Evolutionary conservation across 768 basidiomycete genomes (phyloP).

Genomic region (Boletus sp.): DNA sequence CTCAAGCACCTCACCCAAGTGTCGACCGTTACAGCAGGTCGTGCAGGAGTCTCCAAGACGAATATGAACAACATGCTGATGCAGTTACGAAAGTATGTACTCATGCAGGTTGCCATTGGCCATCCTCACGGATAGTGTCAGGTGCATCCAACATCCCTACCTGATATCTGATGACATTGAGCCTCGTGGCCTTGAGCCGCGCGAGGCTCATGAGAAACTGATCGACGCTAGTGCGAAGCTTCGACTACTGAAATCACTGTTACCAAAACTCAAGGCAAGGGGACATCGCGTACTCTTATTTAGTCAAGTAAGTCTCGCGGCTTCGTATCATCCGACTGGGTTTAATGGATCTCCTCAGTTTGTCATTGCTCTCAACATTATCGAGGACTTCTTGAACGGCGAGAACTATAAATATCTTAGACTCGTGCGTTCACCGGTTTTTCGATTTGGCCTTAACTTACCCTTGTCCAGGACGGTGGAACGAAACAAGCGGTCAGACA

Average conservation of each 20-base stretch:
- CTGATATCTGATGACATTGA: constrained; percentile 80
- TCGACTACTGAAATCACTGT: constrained; percentile 66
- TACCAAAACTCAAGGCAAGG: constrained; percentile 80
- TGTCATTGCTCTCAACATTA: constrained; percentile 77
- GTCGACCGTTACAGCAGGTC: constrained; percentile 32
- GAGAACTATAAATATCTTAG: constrained; percentile 80
- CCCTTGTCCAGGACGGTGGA: constrained; percentile 69
- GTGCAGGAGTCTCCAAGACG: constrained; percentile 40
- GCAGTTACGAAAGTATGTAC: constrained; percentile 78
- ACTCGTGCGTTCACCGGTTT: constrained; percentile 46
- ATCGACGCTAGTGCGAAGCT: constrained; percentile 87
- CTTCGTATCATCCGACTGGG: background rate
- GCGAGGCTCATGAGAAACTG: constrained; percentile 73
- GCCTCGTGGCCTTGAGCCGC: constrained; percentile 52
- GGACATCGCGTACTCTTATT: constrained; percentile 91
- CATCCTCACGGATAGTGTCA: constrained; percentile 27
- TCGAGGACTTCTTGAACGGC: constrained; percentile 86
- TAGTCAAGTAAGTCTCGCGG: constrained; percentile 64
- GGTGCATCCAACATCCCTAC: constrained; percentile 92
- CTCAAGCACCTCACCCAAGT: constrained; percentile 58
- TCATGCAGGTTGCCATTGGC: background rate
- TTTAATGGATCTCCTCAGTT: constrained; percentile 51
- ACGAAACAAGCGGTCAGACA: constrained; percentile 86
- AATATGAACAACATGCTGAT: constrained; percentile 82
- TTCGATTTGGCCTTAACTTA: constrained; percentile 6